Base-by-base conservation (phyloP, 106 monocot species). In the Dendrobium nobile region DNA sequence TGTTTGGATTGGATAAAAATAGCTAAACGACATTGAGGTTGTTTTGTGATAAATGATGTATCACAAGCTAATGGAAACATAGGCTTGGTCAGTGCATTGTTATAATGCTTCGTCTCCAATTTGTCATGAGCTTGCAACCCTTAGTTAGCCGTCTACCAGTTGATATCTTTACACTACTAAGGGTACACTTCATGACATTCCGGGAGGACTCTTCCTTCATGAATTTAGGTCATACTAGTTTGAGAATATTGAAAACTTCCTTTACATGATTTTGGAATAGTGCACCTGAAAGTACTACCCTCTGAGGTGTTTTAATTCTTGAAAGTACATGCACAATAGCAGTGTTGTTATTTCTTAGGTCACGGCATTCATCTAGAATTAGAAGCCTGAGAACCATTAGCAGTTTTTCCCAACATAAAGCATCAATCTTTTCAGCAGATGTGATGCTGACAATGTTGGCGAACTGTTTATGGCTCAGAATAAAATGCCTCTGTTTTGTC, bases 311-410 rank as follows among this genome's bases (percentile, higher is more conserved):
- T 54, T 87, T 72, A 43, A 96, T 85, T 77, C 90, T 93, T 24
- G 85, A 84, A 31, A 96, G 87, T 24, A 93, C 87, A 31, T 72
- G 84, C 37, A 90, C 83, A 16, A 96, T 65, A 67, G 90, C 74
- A 0, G 96, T 93, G 54, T 87, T 84, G 79, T 90, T 87, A 85
- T 92, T 96, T 72, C 96, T 82, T 11, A 90, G 92, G 33, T 88
- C 93, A 75, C 93, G 93, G 17, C 96, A 93, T 87, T 96, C 96
- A 85, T 96, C 93, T 10, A 96, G 75, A 67, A 96, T 93, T 41
- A 96, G 82, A 78, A 96, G 90, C 75, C 79, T 82, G 54, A 93
- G 93, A 17, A 90, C 82, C 80, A 84, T 93, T 22, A 96, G 79
- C 17, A 96, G 81, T 24, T 84, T 89, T 41, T 96, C 93, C 59